These are phyloP conservation scores for Ceriops tagal DNA, from an alignment of 345 rosid species.

Conservation along the genomic window DNA sequence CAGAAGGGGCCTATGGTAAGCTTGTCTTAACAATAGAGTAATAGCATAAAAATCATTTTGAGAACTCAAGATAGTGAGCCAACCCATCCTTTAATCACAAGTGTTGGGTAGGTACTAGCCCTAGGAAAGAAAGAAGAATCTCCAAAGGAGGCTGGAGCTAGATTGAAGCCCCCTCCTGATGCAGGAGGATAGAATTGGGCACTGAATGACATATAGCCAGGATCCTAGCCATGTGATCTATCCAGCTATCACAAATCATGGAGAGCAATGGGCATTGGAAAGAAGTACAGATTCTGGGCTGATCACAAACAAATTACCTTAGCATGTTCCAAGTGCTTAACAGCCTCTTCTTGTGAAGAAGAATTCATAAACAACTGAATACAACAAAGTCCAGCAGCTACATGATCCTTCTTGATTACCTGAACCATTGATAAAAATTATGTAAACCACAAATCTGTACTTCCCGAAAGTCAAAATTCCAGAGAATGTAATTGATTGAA, in stretches of 20 bases:
- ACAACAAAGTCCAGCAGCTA: slow-evolving; percentile 93
- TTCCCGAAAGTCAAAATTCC: background rate
- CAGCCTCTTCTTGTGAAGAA: slow-evolving; percentile 83
- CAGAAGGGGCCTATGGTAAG: too few species aligned
- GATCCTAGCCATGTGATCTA: too few species aligned
- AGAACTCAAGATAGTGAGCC: too few species aligned
- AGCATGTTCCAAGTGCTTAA: slow-evolving; percentile 82
- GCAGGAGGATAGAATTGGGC: too few species aligned
- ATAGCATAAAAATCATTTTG: too few species aligned
- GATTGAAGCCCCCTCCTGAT: too few species aligned
- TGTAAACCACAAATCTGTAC: background rate
- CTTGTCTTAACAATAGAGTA: too few species aligned
- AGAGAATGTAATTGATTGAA: background rate
- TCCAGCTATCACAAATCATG: too few species aligned
- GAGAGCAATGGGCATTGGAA: too few species aligned
- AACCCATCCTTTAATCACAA: too few species aligned
- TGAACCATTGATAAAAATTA: slow-evolving; percentile 27
- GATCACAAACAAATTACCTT: slow-evolving; percentile 45
- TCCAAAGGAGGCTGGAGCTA: background rate
- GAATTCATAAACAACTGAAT: slow-evolving; percentile 92
- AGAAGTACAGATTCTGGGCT: background rate
- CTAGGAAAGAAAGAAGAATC: background rate
- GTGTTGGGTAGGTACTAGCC: too few species aligned
- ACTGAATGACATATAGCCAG: too few species aligned
- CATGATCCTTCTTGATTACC: slow-evolving; percentile 94